phyloP scores from a whole-genome alignment of 805 yeast species.

The Wickerhamomyces chaumierensis region DNA sequence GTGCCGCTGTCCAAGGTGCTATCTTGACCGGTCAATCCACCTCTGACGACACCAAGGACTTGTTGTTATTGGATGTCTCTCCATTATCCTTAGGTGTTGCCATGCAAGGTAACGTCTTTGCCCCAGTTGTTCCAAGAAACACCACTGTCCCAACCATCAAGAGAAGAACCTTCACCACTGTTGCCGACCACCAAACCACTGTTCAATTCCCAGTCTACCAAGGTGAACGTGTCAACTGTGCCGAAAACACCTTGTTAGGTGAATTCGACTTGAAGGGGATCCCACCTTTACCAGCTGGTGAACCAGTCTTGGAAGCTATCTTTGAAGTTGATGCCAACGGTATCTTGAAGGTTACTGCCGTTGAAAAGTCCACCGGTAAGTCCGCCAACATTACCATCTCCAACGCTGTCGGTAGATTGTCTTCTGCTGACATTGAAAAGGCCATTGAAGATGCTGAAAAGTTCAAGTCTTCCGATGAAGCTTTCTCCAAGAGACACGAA shows the following conservation, averaged over 20 bases:
- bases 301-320: conserved; percentile 97
- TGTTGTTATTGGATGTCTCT: conserved; percentile 91
- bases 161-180: conserved; percentile 98
- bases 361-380: conserved; percentile 98
- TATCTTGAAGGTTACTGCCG: conserved; percentile 97
- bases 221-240: conserved; percentile 99
- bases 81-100: conserved; percentile 99
- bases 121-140: conserved; percentile 98
- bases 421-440: conserved; percentile 94
- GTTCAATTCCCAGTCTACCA: conserved; percentile 98
- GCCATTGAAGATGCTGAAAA: conserved; percentile 98
- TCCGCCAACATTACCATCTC: conserved; percentile 97
- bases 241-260: conserved; percentile 95
- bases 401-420: conserved; percentile 97
- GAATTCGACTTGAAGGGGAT: conserved; percentile 97
- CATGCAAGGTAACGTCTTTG: conserved; percentile 98
- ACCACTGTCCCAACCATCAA: conserved; percentile 98
- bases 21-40: conserved; percentile 89
- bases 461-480: conserved; percentile 98
- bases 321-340: conserved; percentile 99
- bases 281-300: conserved; percentile 98
- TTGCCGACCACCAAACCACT: conserved; percentile 96
- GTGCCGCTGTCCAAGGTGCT: conserved; percentile 99
- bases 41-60: conserved; percentile 88
- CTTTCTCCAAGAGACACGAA: conserved; percentile 98